A percentile compares a stretch with the other conserved stretches of the same genome.
Evolutionary conservation across 2,329 filamentous ascomycete genomes (phyloP).

Genomic region (Simplicillium aogashimaense): DNA sequence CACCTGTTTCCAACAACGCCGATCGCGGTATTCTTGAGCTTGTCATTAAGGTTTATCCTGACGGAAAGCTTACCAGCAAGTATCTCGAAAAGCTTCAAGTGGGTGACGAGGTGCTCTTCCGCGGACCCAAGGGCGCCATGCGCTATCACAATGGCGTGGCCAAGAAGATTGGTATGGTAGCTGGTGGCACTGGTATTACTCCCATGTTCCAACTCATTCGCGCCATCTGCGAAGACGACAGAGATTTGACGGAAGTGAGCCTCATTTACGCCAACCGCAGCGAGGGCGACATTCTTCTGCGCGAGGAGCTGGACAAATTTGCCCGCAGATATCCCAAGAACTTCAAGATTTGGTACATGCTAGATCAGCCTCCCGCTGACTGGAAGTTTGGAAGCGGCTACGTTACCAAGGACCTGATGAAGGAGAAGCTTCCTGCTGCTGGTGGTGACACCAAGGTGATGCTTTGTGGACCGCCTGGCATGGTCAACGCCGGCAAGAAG

Average conservation of each 20-base stretch:
- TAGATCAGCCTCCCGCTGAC: constrained; percentile 32
- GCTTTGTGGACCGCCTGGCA: constrained; percentile 51
- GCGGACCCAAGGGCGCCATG: constrained; percentile 49
- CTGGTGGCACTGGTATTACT: constrained; percentile 28
- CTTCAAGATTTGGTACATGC: constrained; percentile 44
- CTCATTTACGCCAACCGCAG: constrained; percentile 50
- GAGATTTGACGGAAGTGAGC: constrained; percentile 44
- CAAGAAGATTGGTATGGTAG: constrained; percentile 43
- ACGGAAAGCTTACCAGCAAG: constrained; percentile 37
- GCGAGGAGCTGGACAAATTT: constrained; percentile 43
- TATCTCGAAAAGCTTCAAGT: constrained; percentile 36
- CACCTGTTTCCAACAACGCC: constrained; percentile 39
- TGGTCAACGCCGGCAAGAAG: constrained; percentile 48
- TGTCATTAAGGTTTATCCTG: constrained; percentile 39
- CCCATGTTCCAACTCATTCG: constrained; percentile 45
- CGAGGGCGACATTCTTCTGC: constrained; percentile 50
- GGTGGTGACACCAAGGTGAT: constrained; percentile 38
- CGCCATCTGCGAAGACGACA: constrained; percentile 51
- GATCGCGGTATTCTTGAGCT: constrained; percentile 39
- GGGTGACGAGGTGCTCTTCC: constrained; percentile 39
- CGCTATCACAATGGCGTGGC: constrained; percentile 32
- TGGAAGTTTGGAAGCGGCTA: constrained; percentile 41
- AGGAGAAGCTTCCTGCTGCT: constrained; percentile 34
- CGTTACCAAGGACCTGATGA: constrained; percentile 40
- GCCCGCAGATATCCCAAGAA: constrained; percentile 39